Evolutionary conservation across 2,329 filamentous ascomycete species (phyloP).

Genomic region (Diplodia intermedia): DNA sequence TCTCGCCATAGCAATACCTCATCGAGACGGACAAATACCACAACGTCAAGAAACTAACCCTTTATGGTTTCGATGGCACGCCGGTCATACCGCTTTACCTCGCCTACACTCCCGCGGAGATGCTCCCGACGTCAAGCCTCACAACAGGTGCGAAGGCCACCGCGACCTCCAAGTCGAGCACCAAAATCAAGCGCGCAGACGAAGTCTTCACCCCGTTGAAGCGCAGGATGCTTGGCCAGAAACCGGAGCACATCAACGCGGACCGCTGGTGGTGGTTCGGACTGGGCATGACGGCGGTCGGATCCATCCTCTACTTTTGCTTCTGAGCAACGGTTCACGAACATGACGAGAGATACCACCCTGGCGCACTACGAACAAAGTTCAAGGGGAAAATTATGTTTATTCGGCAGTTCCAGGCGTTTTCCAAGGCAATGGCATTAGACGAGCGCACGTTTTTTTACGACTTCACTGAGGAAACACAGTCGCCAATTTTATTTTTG

Average conservation of each 20-base stretch:
- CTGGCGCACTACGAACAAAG: background rate
- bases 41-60: conserved; percentile 67
- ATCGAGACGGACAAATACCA: conserved; percentile 65
- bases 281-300: conserved; percentile 55
- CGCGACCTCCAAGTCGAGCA: conserved; percentile 48
- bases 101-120: conserved; percentile 67
- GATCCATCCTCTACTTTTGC: conserved; percentile 57
- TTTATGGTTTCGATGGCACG: conserved; percentile 68
- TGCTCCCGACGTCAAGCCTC: conserved; percentile 72
- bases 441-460: conserved; percentile 15
- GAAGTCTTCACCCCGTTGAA: conserved; percentile 49
- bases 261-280: conserved; percentile 61
- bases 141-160: conserved; percentile 47
- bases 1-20: conserved; percentile 49
- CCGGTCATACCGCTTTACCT: conserved; percentile 73
- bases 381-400: background rate
- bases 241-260: conserved; percentile 48
- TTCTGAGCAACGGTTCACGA: conserved; percentile 39
- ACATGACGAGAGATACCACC: conserved; percentile 20
- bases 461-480: background rate
- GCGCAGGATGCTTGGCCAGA: conserved; percentile 47
- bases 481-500: background rate
- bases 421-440: conserved; percentile 1
- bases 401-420: conserved; percentile 6
- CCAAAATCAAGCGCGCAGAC: conserved; percentile 43